phyloP scores from a whole-genome alignment of 1,284 basidiomycete genomes.

The Malassezia arunalokei region DNA sequence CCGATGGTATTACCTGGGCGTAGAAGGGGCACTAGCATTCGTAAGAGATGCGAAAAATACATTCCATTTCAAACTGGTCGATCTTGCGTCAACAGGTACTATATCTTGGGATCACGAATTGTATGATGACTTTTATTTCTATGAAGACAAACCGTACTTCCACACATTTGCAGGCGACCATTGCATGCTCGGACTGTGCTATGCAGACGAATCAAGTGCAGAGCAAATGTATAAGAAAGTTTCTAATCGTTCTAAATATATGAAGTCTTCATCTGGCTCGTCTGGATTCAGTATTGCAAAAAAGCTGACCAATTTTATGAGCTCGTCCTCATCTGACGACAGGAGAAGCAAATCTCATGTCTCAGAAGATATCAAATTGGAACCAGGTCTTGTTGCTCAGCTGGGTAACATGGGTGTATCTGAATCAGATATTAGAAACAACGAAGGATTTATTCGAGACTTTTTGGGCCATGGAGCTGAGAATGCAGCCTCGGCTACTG shows the following conservation, averaged over 20 bases:
- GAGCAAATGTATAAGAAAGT: constrained; percentile 82
- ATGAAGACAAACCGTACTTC: constrained; percentile 79
- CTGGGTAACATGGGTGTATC: constrained; percentile 60
- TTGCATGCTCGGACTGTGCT: constrained; percentile 81
- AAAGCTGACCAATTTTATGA: constrained; percentile 7
- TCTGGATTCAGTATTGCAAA: constrained; percentile 16
- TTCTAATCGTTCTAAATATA: constrained; percentile 57
- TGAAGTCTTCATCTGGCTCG: constrained; percentile 45
- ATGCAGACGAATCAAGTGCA: constrained; percentile 76
- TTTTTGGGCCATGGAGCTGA: constrained; percentile 59
- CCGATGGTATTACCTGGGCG: constrained; percentile 34
- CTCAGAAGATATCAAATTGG: constrained; percentile 91
- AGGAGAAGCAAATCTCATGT: constrained; percentile 49
- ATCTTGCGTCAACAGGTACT: constrained; percentile 22
- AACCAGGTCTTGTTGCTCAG: constrained; percentile 64
- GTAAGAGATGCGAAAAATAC: constrained; percentile 29
- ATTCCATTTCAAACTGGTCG: constrained; percentile 38
- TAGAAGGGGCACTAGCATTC: constrained; percentile 41
- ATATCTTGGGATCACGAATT: constrained; percentile 80
- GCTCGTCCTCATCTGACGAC: constrained; percentile 49
- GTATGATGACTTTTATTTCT: constrained; percentile 71
- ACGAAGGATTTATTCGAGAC: constrained; percentile 79
- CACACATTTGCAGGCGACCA: constrained; percentile 86
- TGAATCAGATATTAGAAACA: constrained; percentile 55
- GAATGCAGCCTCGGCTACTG: constrained; percentile 3